Evolutionary conservation across 257 asterid species (phyloP).

Genomic region (Verbena officinalis): DNA sequence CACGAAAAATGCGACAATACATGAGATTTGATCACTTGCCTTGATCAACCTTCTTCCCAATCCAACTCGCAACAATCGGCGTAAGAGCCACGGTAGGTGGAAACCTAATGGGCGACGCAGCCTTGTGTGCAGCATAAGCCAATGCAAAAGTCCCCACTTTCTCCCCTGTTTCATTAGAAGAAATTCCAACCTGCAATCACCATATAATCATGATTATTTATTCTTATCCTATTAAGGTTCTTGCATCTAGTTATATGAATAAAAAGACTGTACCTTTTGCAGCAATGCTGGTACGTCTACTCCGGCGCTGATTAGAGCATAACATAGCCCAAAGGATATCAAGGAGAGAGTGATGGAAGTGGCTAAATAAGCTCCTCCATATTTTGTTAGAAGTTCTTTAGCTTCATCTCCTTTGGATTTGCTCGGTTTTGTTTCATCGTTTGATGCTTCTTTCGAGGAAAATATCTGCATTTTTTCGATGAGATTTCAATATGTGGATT

Average conservation of each 20-base stretch:
- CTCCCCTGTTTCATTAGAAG: conserved; percentile 72
- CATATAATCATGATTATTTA: conserved; percentile 15
- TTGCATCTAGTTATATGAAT: not conserved
- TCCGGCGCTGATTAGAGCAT: conserved; percentile 75
- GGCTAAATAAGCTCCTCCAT: conserved; percentile 96
- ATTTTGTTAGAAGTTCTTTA: conserved; percentile 82
- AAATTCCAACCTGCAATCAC: conserved; percentile 68
- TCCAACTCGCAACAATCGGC: conserved; percentile 90
- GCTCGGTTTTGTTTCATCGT: conserved; percentile 41
- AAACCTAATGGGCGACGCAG: conserved; percentile 95
- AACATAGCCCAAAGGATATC: conserved; percentile 83
- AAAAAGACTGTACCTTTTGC: conserved; percentile 52
- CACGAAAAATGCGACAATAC: conserved; percentile 34
- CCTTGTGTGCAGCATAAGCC: conserved; percentile 98
- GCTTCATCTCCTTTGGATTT: conserved; percentile 87
- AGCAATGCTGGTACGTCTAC: conserved; percentile 83
- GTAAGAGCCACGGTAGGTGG: conserved; percentile 98
- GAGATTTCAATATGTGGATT: not conserved
- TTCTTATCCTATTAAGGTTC: not conserved
- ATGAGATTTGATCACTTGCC: conserved; percentile 40
- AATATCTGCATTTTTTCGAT: conserved; percentile 58
- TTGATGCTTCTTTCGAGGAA: conserved; percentile 59
- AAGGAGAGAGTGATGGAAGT: conserved; percentile 91
- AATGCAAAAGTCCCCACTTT: conserved; percentile 93
- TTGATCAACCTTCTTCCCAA: conserved; percentile 79